These are phyloP conservation scores for Podospora anserina DNA, from an alignment of 495 filamentous ascomycete species.

Conservation along the genomic window DNA sequence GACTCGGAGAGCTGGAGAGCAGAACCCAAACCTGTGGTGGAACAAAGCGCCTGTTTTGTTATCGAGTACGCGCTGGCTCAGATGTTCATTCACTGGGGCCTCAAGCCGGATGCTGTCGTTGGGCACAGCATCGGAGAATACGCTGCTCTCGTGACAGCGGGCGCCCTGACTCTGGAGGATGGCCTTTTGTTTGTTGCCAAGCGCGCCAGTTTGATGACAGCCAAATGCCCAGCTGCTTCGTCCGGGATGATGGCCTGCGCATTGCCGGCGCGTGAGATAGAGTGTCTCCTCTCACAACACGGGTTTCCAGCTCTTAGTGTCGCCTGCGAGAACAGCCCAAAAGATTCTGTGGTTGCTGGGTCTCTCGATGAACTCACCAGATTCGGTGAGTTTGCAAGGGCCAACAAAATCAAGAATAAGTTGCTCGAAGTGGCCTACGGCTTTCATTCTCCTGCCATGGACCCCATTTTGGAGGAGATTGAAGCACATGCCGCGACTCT, in stretches of 20 bases:
- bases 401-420: background rate
- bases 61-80: background rate
- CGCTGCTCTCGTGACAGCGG: background rate
- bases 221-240: background rate
- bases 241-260: conserved; percentile 1
- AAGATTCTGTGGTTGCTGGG: background rate
- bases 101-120: background rate
- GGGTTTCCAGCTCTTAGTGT: background rate
- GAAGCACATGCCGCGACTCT: background rate
- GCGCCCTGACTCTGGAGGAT: background rate
- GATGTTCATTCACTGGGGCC: background rate
- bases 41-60: background rate
- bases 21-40: background rate
- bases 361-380: background rate
- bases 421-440: background rate
- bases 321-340: background rate
- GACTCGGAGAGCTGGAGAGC: background rate
- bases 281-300: background rate
- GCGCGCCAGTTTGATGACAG: background rate
- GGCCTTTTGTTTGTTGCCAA: background rate
- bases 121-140: background rate
- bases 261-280: background rate
- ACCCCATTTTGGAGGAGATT: background rate
- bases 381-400: background rate
- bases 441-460: background rate